These are phyloP conservation scores for Chionographis japonica DNA, from an alignment of 106 monocot genomes.

Conservation along the genomic window DNA sequence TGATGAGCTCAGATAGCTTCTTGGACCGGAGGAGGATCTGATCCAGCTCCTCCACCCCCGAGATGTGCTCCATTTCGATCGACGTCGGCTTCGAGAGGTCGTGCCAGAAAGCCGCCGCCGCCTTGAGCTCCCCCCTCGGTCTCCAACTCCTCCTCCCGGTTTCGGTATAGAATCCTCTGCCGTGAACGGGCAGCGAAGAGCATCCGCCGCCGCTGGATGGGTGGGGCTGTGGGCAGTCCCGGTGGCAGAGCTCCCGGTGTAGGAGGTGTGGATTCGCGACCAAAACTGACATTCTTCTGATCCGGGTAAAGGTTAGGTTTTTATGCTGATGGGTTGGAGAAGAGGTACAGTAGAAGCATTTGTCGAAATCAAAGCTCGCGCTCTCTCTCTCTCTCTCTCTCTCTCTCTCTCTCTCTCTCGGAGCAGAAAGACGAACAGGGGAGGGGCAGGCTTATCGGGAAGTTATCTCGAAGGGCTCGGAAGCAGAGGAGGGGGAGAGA, in stretches of 20 bases:
- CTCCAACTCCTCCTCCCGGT: background rate
- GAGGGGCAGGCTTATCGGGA: no score
- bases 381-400: no score
- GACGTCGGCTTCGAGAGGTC: conserved; percentile 36
- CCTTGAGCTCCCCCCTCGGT: background rate
- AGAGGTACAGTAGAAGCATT: no score
- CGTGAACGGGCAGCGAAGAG: conserved; percentile 1
- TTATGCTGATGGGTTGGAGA: background rate
- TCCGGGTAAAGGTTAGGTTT: background rate
- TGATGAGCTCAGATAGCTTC: conserved; percentile 46
- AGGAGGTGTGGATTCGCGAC: conserved; percentile 18
- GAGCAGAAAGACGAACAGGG: no score
- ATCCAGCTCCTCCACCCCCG: conserved; percentile 56
- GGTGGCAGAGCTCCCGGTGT: conserved; percentile 9
- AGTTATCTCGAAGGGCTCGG: no score
- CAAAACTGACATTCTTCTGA: conserved; percentile 27
- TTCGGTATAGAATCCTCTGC: background rate
- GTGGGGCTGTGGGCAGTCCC: conserved; percentile 4
- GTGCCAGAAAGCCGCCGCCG: conserved; percentile 37
- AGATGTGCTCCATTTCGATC: conserved; percentile 65
- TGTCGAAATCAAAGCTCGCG: no score
- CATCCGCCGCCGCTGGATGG: conserved; percentile 9
- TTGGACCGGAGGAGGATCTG: conserved; percentile 36
- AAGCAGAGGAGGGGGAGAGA: no score
- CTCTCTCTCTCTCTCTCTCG: no score